Evolutionary conservation across 495 filamentous ascomycete genomes (phyloP), one percentile per base, ranked within the genome.

Genomic region (Talaromyces stipitatus): DNA sequence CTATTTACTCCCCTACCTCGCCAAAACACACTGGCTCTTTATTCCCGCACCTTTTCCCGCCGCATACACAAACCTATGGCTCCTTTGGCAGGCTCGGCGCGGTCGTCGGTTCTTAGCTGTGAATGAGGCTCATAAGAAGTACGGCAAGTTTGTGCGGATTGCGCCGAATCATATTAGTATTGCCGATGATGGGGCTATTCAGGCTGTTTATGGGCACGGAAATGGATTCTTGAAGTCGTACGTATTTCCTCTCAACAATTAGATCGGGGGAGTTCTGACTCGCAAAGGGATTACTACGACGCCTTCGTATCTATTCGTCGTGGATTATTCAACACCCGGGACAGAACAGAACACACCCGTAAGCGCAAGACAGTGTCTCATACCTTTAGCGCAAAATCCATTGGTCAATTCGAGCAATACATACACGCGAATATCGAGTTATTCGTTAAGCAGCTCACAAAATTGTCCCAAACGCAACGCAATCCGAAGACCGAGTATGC

Each of bases 321-420:
- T 8, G 91, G 90, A 38, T 77, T 96, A 23, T 96, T 95, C 88
- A 95, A 94, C 72, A 95, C 91, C 2, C 81, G 91, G 27, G 84
- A 92, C 73, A 81, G 91, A 50, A 73, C 74, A 22, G 89, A 95
- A 65, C 90, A 96, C 71, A 86, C 87, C 2, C 85, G 91, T 65
- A 96, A 96, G 78, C 83, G 91, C 52, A 96, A 95, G 80, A 87
- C 86, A 0, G 81, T 96, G 50, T 85, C 89, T 1, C 89, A 95
- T 69, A 92, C 88, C 16, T 96, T 96, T 76, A 86, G 84, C 16
- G 80, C 86, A 61, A 95, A 94, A 73, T 85, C 80, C 18, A 80
- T 96, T 60, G 75, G 78, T 59, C 85, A 95, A 66, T 95, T 96
- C 65, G 91, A 96, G 72, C 88, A 88, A 56, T 96, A 92, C 71